A percentile compares a stretch with the other conserved stretches of the same genome.
These are phyloP conservation scores for Gossypium thurberi DNA, from an alignment of 345 rosid species.

Conservation along the genomic window DNA sequence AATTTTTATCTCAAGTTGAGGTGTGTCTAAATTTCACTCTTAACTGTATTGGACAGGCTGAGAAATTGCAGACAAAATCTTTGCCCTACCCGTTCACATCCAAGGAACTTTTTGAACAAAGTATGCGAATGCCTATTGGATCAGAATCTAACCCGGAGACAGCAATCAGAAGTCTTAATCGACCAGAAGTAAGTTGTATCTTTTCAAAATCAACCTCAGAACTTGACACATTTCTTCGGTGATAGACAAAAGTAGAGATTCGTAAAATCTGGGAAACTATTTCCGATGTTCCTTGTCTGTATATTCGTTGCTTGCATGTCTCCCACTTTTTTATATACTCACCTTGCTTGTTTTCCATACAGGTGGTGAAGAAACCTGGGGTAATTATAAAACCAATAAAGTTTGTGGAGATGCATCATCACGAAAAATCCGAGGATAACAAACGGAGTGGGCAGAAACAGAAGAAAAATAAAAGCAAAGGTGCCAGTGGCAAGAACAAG, in stretches of 20 bases:
- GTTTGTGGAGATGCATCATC: constrained; percentile 61
- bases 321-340: background rate
- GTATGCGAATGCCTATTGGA: constrained; percentile 89
- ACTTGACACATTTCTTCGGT: background rate
- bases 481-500: background rate
- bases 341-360: constrained; percentile 4
- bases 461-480: constrained; percentile 21
- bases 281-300: background rate
- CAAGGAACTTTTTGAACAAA: constrained; percentile 68
- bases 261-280: background rate
- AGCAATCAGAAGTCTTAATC: constrained; percentile 55
- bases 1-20: background rate
- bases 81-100: constrained; percentile 83
- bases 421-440: constrained; percentile 38
- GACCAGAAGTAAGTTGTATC: constrained; percentile 57
- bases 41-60: constrained; percentile 46
- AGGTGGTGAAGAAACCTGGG: constrained; percentile 84
- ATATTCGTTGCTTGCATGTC: background rate
- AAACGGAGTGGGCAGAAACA: constrained; percentile 32
- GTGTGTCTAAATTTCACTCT: background rate
- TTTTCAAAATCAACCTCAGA: background rate
- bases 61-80: constrained; percentile 61
- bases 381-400: constrained; percentile 69
- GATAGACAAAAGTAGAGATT: background rate
- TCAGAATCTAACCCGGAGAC: constrained; percentile 87